These are phyloP conservation scores for Fraxinus pennsylvanica DNA, from an alignment of 257 asterid species.

Conservation along the genomic window DNA sequence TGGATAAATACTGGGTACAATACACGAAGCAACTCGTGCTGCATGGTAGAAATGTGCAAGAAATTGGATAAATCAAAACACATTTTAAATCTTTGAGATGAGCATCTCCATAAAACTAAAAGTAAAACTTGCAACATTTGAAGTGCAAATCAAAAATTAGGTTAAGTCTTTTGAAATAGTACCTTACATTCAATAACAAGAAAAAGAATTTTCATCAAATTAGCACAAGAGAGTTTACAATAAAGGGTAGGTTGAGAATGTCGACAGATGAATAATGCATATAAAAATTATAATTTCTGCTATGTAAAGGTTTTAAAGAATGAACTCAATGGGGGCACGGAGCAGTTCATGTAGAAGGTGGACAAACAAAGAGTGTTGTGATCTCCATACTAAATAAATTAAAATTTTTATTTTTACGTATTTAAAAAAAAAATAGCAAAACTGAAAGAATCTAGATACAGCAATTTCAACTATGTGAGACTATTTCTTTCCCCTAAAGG, in stretches of 20 bases:
- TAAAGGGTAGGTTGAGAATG: not conserved
- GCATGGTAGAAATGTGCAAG: constrained; percentile 20
- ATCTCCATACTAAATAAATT: not conserved
- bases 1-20: constrained; percentile 94
- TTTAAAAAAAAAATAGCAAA: not conserved
- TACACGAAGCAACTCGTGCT: constrained; percentile 95
- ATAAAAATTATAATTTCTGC: not conserved
- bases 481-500: not conserved
- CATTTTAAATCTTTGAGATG: not conserved
- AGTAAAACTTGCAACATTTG: not conserved
- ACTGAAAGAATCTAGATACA: not conserved
- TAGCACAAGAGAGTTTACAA: not conserved
- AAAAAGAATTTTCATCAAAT: not conserved
- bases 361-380: not conserved
- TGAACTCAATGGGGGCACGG: not conserved
- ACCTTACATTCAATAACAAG: not conserved
- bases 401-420: not conserved
- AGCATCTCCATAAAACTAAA: not conserved
- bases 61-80: not conserved
- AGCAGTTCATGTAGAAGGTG: not conserved
- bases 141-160: not conserved
- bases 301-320: not conserved
- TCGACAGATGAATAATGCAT: not conserved
- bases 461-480: not conserved
- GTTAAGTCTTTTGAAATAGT: not conserved